Percentiles rank a stretch among this genome's conserved stretches.
Evolutionary conservation across 768 basidiomycete genomes (phyloP).

Genomic region (Cyathus striatus): DNA sequence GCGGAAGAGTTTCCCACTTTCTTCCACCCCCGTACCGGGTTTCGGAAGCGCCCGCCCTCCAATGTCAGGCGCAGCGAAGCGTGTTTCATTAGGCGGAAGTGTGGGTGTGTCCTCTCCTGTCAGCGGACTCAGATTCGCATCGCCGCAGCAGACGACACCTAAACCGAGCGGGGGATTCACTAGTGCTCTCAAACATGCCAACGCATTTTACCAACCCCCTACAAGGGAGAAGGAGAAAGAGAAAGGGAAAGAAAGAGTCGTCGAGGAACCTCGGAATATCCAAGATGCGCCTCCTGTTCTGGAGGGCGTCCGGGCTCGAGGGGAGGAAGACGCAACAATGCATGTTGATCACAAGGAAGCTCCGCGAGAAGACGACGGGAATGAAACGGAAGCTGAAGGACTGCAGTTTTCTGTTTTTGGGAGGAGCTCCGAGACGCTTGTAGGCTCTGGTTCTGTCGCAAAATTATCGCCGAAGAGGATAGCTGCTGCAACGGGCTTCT

Average conservation of each 20-base stretch:
- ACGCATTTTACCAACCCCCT: constrained; percentile 66
- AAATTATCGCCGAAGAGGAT: constrained; percentile 4
- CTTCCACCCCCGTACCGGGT: constrained; percentile 9
- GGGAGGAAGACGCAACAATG: constrained; percentile 10
- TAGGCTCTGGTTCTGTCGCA: background rate
- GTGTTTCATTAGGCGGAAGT: constrained; percentile 13
- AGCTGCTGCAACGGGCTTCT: constrained; percentile 8
- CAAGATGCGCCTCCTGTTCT: constrained; percentile 1
- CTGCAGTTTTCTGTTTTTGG: constrained; percentile 25
- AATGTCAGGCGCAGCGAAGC: constrained; percentile 19
- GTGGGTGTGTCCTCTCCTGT: constrained; percentile 21
- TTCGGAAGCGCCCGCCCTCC: constrained; percentile 14
- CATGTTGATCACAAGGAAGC: constrained; percentile 10
- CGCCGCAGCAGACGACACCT: constrained; percentile 10
- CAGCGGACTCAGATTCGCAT: constrained; percentile 20
- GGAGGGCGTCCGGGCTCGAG: constrained; percentile 11
- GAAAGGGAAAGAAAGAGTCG: constrained; percentile 20
- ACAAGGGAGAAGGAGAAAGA: constrained; percentile 22
- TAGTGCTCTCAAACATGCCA: constrained; percentile 48
- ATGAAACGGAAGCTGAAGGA: constrained; percentile 11
- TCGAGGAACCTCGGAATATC: constrained; percentile 4
- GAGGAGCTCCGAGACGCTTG: background rate
- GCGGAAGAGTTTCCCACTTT: constrained; percentile 21
- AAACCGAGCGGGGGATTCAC: constrained; percentile 29
- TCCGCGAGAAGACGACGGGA: constrained; percentile 11